Percentiles rank a stretch among this genome's conserved stretches.
Evolutionary conservation across 768 basidiomycete species (phyloP).

Genomic region (Tulasnella sp.): DNA sequence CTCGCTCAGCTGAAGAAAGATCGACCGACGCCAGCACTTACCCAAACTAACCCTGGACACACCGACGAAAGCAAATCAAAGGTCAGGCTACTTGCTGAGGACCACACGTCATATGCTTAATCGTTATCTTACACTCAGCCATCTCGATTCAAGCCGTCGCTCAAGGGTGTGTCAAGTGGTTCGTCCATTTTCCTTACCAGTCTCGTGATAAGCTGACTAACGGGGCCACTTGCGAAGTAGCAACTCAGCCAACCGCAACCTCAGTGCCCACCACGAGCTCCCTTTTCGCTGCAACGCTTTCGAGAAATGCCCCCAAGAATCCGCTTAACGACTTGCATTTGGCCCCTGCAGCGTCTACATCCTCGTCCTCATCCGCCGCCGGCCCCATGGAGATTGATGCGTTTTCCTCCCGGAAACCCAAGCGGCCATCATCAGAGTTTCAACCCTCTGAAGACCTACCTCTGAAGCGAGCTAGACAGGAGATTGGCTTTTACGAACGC

Average conservation of each 20-base stretch:
- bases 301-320: neutral
- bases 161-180: neutral
- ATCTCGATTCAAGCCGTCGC: neutral
- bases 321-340: neutral
- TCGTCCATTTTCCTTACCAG: neutral
- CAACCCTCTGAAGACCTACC: neutral
- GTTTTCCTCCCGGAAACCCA: neutral
- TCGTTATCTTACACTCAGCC: neutral
- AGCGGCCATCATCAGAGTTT: neutral
- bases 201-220: neutral
- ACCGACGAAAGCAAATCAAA: neutral
- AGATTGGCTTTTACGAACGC: neutral
- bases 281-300: neutral
- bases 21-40: neutral
- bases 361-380: neutral
- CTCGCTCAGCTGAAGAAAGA: constrained; percentile 2
- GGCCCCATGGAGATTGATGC: neutral
- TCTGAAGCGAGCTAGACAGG: neutral
- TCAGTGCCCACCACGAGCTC: neutral
- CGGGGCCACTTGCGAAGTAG: neutral
- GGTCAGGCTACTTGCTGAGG: neutral
- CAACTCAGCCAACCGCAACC: neutral
- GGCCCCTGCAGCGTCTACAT: too few species aligned
- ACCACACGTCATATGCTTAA: neutral
- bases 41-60: neutral